These are phyloP conservation scores for Arthrobotrys entomopaga DNA, from an alignment of 2,329 filamentous ascomycete species.

Conservation along the genomic window DNA sequence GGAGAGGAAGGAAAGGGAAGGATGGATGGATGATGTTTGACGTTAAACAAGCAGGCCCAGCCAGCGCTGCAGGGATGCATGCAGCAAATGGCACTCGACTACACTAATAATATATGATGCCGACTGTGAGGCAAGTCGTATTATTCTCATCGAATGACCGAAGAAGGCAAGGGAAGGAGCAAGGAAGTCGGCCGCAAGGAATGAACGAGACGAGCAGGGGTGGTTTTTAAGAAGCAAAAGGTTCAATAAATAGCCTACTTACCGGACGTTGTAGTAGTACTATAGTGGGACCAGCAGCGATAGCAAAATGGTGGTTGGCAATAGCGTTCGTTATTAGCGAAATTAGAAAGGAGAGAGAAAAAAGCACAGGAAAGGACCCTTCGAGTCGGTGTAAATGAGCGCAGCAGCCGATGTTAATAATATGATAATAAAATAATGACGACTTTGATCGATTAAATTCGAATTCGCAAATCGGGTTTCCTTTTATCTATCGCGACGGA, in stretches of 20 bases:
- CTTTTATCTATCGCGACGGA: too few species aligned
- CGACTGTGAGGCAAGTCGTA: background rate
- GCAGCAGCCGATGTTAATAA: too few species aligned
- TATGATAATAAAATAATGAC: too few species aligned
- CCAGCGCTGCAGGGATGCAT: background rate
- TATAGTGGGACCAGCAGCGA: background rate
- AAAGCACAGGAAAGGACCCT: too few species aligned
- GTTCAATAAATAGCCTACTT: background rate
- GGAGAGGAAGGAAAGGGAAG: constrained; percentile 10
- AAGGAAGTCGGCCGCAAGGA: constrained; percentile 2
- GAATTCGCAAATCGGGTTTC: too few species aligned
- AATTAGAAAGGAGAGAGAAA: background rate
- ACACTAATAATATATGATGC: too few species aligned
- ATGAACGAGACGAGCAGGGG: constrained; percentile 39
- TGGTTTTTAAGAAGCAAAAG: background rate
- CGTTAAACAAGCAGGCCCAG: constrained; percentile 23
- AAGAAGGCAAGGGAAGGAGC: constrained; percentile 20
- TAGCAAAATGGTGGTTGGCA: too few species aligned
- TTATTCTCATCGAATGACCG: background rate
- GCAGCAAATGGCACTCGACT: background rate
- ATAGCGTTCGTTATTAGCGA: background rate
- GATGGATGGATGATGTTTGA: constrained; percentile 7
- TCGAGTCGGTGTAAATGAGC: too few species aligned
- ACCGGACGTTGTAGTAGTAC: background rate
- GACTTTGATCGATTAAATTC: too few species aligned